Evolutionary conservation across 306 rosid species (phyloP), one percentile per base, ranked within the genome.

Genomic region (Castanea crenata): DNA sequence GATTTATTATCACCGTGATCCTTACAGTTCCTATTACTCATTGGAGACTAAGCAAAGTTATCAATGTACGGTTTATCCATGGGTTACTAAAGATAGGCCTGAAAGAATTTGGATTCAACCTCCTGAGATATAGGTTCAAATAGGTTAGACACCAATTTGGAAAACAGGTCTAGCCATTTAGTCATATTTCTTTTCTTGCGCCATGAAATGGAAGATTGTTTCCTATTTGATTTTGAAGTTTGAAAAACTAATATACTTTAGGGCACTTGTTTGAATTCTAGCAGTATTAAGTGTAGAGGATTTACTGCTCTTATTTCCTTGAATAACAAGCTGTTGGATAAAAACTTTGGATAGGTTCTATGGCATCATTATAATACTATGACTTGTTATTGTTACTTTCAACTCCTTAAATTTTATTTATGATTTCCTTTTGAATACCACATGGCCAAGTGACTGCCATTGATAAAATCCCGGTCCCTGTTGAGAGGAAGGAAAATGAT

Each of bases 51-150:
- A 19, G 35, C 70, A 1, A 20, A 16, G 21, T 64, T 15, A 31
- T 32, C 23, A 4, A 31, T 64, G 46, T 64, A 2, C 20, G 8
- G 18, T 16, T 14, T 32, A 31, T 59, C 32, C 32, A 13, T 0
- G 7, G 65, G 3, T 9, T 59, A 6, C 1, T 34, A 19, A 9
- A 34, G 0, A 1, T 10, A 7, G 27, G 51, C 9, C 51, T 34
- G 16, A 67, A 35, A 67, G 71, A 18, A 20, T 67, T 67, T 67
- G 71, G 71, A 67, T 67, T 34, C 71, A 67, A 35, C 71, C 51
- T 34, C 51, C 51, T 34, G 15, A 67, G 69, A 59, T 20, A 20
- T 59, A 59, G 65, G 32, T 59, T 13, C 65, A 59, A 10, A 59
- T 10, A 21, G 65, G 54, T 49, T 20, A 21, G 64, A 21, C 31